Percentiles rank a stretch among this genome's conserved stretches.
Evolutionary conservation across 2,329 filamentous ascomycete species (phyloP).

Genomic region (Sarocladiaceae sp.): DNA sequence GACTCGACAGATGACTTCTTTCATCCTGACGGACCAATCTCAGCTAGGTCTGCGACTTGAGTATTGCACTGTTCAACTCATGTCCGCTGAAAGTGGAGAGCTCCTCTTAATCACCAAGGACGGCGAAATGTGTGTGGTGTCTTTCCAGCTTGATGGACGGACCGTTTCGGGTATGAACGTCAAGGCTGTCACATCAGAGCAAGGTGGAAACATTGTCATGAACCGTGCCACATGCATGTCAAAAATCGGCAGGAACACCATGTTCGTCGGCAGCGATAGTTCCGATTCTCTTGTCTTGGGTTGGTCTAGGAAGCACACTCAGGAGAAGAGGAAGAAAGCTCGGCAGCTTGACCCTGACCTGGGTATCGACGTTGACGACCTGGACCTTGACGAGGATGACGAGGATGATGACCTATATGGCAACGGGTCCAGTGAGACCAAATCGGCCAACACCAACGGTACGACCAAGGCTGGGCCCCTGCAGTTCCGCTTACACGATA

Average conservation of each 20-base stretch:
- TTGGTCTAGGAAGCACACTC: slow-evolving; percentile 63
- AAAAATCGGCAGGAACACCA: slow-evolving; percentile 56
- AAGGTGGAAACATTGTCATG: slow-evolving; percentile 57
- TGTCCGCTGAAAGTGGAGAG: slow-evolving; percentile 73
- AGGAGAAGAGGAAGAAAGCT: slow-evolving; percentile 59
- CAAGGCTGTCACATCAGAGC: slow-evolving; percentile 54
- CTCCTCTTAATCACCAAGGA: slow-evolving; percentile 74
- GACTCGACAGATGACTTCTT: slow-evolving; percentile 73
- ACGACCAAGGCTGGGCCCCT: slow-evolving; percentile 55
- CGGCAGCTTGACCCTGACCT: slow-evolving; percentile 49
- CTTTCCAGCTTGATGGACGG: slow-evolving; percentile 82
- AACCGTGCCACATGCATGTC: slow-evolving; percentile 63
- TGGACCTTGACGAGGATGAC: slow-evolving; percentile 55
- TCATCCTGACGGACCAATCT: slow-evolving; percentile 80
- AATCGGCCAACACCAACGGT: slow-evolving; percentile 33
- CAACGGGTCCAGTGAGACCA: slow-evolving; percentile 58
- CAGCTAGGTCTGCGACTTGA: slow-evolving; percentile 75
- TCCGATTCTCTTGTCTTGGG: slow-evolving; percentile 75
- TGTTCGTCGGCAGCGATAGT: slow-evolving; percentile 84
- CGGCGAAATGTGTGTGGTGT: slow-evolving; percentile 68
- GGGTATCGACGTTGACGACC: slow-evolving; percentile 40
- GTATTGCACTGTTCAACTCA: slow-evolving; percentile 67
- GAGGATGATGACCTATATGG: slow-evolving; percentile 55
- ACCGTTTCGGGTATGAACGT: slow-evolving; percentile 85
- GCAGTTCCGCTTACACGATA: slow-evolving; percentile 70